Evolutionary conservation across 768 basidiomycete genomes (phyloP).

Genomic region (Lanmaoa pseudosensibilis): DNA sequence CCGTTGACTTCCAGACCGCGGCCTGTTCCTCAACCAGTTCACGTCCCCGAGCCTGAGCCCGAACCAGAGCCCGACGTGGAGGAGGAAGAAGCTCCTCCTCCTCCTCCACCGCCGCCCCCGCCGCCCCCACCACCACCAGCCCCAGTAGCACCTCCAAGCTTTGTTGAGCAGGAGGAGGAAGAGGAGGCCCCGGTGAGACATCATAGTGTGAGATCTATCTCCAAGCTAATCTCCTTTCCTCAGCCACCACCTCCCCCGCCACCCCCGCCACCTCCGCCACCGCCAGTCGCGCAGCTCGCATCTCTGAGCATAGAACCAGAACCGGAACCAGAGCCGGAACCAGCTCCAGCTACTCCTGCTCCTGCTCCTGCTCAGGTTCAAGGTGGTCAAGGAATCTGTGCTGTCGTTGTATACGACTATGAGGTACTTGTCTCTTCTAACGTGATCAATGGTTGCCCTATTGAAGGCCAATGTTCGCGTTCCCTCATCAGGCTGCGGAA

Average conservation of each 20-base stretch:
- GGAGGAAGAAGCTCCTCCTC: slow-evolving; percentile 17
- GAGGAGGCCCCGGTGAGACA: slow-evolving; percentile 16
- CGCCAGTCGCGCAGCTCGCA: slow-evolving; percentile 38
- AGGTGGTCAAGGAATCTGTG: slow-evolving; percentile 53
- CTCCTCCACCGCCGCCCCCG: slow-evolving; percentile 25
- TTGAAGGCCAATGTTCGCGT: neutral
- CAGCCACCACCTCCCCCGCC: slow-evolving; percentile 39
- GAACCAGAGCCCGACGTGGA: slow-evolving; percentile 18
- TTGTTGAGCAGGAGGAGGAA: slow-evolving; percentile 15
- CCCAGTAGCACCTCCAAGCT: slow-evolving; percentile 20
- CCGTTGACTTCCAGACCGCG: slow-evolving; percentile 22
- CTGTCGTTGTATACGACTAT: slow-evolving; percentile 80
- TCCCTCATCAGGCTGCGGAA: slow-evolving; percentile 58
- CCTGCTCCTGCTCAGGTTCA: slow-evolving; percentile 15
- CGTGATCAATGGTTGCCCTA: neutral
- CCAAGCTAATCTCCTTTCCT: neutral
- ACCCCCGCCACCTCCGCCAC: slow-evolving; percentile 48
- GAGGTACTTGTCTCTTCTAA: slow-evolving; percentile 43
- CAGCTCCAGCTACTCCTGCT: slow-evolving; percentile 12
- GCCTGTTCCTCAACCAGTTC: slow-evolving; percentile 18
- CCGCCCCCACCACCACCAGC: slow-evolving; percentile 26
- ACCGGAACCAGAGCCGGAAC: slow-evolving; percentile 36
- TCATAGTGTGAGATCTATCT: neutral
- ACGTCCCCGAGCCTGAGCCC: slow-evolving; percentile 22
- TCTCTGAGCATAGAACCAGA: slow-evolving; percentile 34